These are phyloP conservation scores for Xerophyta viscosa DNA, from an alignment of 106 monocot species.

Conservation along the genomic window DNA sequence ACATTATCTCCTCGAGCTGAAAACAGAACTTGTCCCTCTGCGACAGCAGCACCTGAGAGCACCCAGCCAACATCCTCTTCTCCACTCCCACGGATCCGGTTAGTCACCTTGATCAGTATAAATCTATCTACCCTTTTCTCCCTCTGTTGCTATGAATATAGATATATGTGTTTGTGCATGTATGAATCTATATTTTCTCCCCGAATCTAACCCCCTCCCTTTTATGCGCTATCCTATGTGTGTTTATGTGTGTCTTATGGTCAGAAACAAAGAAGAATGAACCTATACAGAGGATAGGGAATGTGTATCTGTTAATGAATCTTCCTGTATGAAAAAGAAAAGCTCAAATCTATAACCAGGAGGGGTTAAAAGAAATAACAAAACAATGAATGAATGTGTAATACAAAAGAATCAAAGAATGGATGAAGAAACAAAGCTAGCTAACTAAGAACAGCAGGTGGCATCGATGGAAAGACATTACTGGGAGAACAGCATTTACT, in stretches of 20 bases:
- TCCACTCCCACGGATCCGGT: neutral
- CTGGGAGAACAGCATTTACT: slow-evolving; percentile 8
- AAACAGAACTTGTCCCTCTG: slow-evolving; percentile 38
- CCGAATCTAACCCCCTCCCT: neutral
- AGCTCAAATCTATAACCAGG: neutral
- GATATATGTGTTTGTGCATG: neutral
- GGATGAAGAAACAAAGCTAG: slow-evolving; percentile 6
- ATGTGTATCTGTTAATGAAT: neutral
- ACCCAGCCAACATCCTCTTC: slow-evolving; percentile 73
- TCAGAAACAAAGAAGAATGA: too few species aligned
- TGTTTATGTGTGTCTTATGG: too few species aligned
- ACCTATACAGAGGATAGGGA: neutral
- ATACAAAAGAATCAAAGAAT: slow-evolving; percentile 7
- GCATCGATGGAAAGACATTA: slow-evolving; percentile 7
- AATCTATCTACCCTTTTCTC: neutral
- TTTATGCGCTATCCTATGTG: too few species aligned
- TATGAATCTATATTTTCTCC: slow-evolving; percentile 4
- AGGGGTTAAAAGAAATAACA: neutral
- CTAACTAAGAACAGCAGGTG: neutral
- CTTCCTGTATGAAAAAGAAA: neutral
- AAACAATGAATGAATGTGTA: neutral
- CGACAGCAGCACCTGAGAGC: slow-evolving; percentile 34
- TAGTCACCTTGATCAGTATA: neutral
- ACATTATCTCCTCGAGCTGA: slow-evolving; percentile 35
- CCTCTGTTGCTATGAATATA: neutral